These are phyloP conservation scores for Penicillium cinerascens DNA, from an alignment of 495 filamentous ascomycete genomes.

Conservation along the genomic window DNA sequence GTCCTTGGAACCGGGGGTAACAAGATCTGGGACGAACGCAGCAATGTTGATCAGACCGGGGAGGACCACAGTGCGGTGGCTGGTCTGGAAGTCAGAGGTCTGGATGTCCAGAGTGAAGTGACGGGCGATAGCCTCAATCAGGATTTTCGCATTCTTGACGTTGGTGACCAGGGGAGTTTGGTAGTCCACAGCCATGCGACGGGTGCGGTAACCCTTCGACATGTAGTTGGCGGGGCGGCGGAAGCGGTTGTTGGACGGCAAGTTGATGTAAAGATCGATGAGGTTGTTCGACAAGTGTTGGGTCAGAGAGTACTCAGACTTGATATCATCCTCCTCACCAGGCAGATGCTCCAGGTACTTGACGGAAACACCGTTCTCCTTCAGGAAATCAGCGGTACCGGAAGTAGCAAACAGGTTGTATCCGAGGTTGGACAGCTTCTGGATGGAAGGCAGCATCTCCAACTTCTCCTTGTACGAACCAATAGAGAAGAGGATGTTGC, in stretches of 20 bases:
- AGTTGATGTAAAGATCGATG: constrained; percentile 97
- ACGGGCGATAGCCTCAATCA: constrained; percentile 89
- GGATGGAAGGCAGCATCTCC: constrained; percentile 90
- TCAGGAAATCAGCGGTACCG: constrained; percentile 92
- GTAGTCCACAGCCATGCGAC: constrained; percentile 98
- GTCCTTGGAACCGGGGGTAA: constrained; percentile 60
- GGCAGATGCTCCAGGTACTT: constrained; percentile 86
- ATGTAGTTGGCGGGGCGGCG: constrained; percentile 95
- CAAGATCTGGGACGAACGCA: constrained; percentile 74
- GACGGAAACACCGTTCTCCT: constrained; percentile 83
- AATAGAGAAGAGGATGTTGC: constrained; percentile 91
- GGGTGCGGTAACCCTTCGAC: constrained; percentile 91
- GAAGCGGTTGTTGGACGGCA: constrained; percentile 96
- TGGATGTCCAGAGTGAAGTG: constrained; percentile 79
- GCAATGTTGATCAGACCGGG: constrained; percentile 78
- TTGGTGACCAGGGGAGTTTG: constrained; percentile 97
- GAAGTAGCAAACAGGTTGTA: constrained; percentile 95
- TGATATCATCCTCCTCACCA: constrained; percentile 69
- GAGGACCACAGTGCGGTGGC: constrained; percentile 70
- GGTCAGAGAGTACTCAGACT: constrained; percentile 92
- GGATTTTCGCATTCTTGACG: constrained; percentile 97
- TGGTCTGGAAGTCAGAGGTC: constrained; percentile 84
- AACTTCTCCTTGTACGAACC: constrained; percentile 96
- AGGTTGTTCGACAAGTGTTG: constrained; percentile 95
- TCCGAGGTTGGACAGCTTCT: constrained; percentile 80